Evolutionary conservation across 2,329 filamentous ascomycete species (phyloP).

Genomic region (Botryotinia convoluta): DNA sequence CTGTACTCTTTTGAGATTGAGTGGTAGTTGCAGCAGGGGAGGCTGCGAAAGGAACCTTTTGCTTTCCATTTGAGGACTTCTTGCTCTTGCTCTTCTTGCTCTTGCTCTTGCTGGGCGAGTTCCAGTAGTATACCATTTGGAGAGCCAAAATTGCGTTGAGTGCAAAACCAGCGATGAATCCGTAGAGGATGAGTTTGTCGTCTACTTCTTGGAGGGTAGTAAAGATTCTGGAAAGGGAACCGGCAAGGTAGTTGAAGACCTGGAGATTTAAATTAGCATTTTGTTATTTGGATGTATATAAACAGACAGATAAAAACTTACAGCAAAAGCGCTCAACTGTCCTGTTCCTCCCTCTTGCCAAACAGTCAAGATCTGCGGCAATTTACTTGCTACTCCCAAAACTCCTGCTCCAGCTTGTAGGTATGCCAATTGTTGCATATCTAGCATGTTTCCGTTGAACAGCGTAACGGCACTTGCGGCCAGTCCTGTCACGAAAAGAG

Average conservation of each 20-base stretch:
- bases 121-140: slow-evolving; percentile 98
- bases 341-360: slow-evolving; percentile 84
- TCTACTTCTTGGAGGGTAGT: slow-evolving; percentile 97
- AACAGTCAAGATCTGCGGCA: slow-evolving; percentile 89
- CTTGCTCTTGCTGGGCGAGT: slow-evolving; percentile 47
- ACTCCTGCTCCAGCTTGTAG: slow-evolving; percentile 82
- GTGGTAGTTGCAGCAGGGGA: slow-evolving; percentile 22
- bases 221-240: slow-evolving; percentile 92
- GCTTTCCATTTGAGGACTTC: slow-evolving; percentile 42
- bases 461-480: slow-evolving; percentile 67
- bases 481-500: slow-evolving; percentile 74
- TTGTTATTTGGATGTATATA: background rate
- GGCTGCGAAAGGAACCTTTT: slow-evolving; percentile 33
- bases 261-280: slow-evolving; percentile 40
- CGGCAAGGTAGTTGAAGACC: slow-evolving; percentile 97
- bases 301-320: slow-evolving; percentile 46
- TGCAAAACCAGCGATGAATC: slow-evolving; percentile 86
- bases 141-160: slow-evolving; percentile 82
- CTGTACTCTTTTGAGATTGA: slow-evolving; percentile 23
- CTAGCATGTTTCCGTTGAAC: slow-evolving; percentile 67
- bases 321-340: slow-evolving; percentile 93
- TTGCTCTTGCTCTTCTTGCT: slow-evolving; percentile 21
- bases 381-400: slow-evolving; percentile 82
- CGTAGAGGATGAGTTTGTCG: slow-evolving; percentile 93
- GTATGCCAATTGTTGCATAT: slow-evolving; percentile 47